These are phyloP conservation scores for Penicillium cataractarum DNA, from an alignment of 495 filamentous ascomycete genomes.

Conservation along the genomic window DNA sequence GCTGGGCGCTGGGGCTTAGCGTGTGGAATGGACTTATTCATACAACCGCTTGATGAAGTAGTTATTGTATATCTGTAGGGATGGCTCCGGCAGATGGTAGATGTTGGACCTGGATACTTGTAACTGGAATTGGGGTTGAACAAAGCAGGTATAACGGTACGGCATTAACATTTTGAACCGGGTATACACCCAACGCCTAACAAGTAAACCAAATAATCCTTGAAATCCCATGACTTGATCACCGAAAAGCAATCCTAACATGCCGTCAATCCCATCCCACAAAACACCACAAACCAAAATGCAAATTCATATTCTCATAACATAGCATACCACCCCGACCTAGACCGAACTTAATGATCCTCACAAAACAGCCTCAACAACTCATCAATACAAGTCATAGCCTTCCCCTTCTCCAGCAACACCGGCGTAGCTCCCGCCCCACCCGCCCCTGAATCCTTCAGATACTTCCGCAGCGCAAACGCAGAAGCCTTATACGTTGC, in stretches of 20 bases:
- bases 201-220: neutral
- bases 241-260: neutral
- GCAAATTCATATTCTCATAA: slow-evolving; percentile 26
- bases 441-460: slow-evolving; percentile 32
- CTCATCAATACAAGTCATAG: slow-evolving; percentile 52
- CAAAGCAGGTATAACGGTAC: neutral
- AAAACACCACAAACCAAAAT: slow-evolving; percentile 22
- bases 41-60: neutral
- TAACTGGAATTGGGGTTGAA: neutral
- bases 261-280: neutral
- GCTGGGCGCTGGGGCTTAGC: slow-evolving; percentile 23
- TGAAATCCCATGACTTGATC: neutral
- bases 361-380: slow-evolving; percentile 50
- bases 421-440: slow-evolving; percentile 23
- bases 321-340: slow-evolving; percentile 9
- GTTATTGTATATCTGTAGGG: neutral
- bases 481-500: slow-evolving; percentile 63
- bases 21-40: slow-evolving; percentile 16
- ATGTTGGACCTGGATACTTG: neutral
- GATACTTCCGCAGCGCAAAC: slow-evolving; percentile 58
- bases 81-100: no score
- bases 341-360: slow-evolving; percentile 32
- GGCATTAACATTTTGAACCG: neutral
- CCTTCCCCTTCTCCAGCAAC: slow-evolving; percentile 44
- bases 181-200: slow-evolving; percentile 1